These are phyloP conservation scores for Aureobasidium lini DNA, from an alignment of 2,329 filamentous ascomycete genomes.

Conservation along the genomic window DNA sequence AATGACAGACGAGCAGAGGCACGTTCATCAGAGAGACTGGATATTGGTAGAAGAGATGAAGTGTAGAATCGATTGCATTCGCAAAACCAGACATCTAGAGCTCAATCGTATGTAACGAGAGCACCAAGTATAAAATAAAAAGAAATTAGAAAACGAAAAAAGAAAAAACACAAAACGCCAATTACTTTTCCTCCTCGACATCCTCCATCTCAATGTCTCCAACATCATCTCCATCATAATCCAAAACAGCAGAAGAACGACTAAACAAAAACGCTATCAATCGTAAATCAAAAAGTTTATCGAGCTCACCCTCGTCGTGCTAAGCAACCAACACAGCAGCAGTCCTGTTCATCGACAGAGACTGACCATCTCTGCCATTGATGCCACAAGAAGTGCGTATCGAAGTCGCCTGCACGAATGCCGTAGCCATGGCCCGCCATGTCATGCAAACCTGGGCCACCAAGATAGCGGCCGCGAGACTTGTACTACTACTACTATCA, in stretches of 20 bases:
- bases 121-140: neutral
- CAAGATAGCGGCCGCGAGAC: neutral
- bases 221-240: neutral
- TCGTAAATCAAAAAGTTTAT: neutral
- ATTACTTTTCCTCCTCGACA: neutral
- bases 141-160: neutral
- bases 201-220: neutral
- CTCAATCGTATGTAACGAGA: too few relatives aligned
- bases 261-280: conserved; percentile 2
- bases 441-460: neutral
- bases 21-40: too few relatives aligned
- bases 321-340: neutral
- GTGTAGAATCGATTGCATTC: too few relatives aligned
- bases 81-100: too few relatives aligned
- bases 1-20: too few relatives aligned
- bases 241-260: neutral
- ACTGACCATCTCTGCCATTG: neutral
- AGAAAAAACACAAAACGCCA: neutral
- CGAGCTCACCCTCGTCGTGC: conserved; percentile 11
- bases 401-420: neutral
- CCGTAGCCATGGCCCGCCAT: neutral
- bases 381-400: neutral
- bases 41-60: too few relatives aligned
- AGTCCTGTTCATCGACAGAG: neutral
- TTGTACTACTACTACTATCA: neutral